Evolutionary conservation across 2,329 filamentous ascomycete species (phyloP).

Genomic region (Exophiala sp.): DNA sequence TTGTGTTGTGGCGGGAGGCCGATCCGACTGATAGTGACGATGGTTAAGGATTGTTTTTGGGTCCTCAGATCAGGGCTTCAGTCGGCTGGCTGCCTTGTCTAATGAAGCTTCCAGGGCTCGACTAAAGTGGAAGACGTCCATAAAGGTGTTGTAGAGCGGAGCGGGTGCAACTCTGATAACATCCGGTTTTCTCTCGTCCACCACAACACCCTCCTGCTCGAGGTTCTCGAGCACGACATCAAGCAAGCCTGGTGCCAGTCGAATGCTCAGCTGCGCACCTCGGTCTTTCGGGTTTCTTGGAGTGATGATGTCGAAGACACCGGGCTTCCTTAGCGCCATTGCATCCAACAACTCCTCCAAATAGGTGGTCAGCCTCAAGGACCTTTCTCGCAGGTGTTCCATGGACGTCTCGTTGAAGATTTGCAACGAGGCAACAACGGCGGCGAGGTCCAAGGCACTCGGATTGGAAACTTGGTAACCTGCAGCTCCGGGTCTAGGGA

Average conservation of each 20-base stretch:
- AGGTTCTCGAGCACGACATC: slow-evolving; percentile 61
- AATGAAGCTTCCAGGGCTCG: slow-evolving; percentile 19
- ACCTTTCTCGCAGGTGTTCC: slow-evolving; percentile 62
- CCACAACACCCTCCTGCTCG: slow-evolving; percentile 63
- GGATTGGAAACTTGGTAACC: slow-evolving; percentile 86
- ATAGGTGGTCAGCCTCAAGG: slow-evolving; percentile 67
- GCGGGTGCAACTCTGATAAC: slow-evolving; percentile 79
- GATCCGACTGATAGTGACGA: slow-evolving; percentile 28
- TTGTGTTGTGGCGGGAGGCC: slow-evolving; percentile 26
- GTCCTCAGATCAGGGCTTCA: background rate
- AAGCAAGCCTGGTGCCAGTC: slow-evolving; percentile 61
- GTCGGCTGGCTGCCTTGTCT: background rate
- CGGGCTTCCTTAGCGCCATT: slow-evolving; percentile 17
- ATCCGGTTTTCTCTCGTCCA: slow-evolving; percentile 78
- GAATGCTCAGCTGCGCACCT: slow-evolving; percentile 72
- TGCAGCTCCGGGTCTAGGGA: slow-evolving; percentile 68
- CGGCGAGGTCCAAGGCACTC: slow-evolving; percentile 68
- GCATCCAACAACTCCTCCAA: slow-evolving; percentile 59
- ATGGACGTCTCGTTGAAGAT: slow-evolving; percentile 70
- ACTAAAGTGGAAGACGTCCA: slow-evolving; percentile 60
- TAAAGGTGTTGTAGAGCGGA: slow-evolving; percentile 75
- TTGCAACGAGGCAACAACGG: slow-evolving; percentile 65
- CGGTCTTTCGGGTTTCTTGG: slow-evolving; percentile 61
- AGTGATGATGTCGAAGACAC: slow-evolving; percentile 60
- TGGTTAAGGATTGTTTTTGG: slow-evolving; percentile 14